Evolutionary conservation across 2,329 filamentous ascomycete genomes (phyloP).

Genomic region (Lasiodiplodia hormozganensis): DNA sequence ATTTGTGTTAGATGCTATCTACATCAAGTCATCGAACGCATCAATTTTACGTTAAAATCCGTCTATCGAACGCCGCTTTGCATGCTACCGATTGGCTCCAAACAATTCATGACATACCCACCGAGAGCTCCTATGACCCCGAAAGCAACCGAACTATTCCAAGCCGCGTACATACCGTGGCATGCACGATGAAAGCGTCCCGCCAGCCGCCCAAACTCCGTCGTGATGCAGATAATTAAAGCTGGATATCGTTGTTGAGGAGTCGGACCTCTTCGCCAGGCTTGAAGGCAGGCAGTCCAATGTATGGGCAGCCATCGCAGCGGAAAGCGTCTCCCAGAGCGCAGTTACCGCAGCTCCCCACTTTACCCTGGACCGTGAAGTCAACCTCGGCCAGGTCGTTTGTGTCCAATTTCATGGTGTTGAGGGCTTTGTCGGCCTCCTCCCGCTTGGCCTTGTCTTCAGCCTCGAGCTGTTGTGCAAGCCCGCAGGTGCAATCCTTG

Average conservation of each 20-base stretch:
- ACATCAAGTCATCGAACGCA: constrained; percentile 10
- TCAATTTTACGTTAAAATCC: neutral
- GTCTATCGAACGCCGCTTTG: constrained; percentile 14
- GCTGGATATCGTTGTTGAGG: constrained; percentile 83
- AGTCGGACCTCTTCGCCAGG: constrained; percentile 92
- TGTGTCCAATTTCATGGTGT: constrained; percentile 72
- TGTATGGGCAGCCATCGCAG: constrained; percentile 76
- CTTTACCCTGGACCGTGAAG: constrained; percentile 97
- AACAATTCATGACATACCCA: constrained; percentile 6
- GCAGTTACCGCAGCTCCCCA: constrained; percentile 93
- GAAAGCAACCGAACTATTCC: constrained; percentile 3
- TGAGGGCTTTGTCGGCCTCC: constrained; percentile 68
- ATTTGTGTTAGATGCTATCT: neutral
- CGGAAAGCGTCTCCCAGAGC: constrained; percentile 83
- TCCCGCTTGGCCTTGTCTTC: constrained; percentile 76
- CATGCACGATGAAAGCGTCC: neutral
- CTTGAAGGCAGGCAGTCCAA: constrained; percentile 94
- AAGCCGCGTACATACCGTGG: constrained; percentile 15
- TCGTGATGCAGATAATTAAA: constrained; percentile 55
- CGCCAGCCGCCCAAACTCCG: constrained; percentile 18
- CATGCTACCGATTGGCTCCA: constrained; percentile 10
- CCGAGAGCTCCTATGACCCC: constrained; percentile 12
- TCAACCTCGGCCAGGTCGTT: constrained; percentile 90
- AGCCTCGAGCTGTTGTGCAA: constrained; percentile 83
- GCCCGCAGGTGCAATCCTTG: constrained; percentile 96